Percentiles rank a stretch among this genome's conserved stretches.
Conservation (phyloP, 306 rosid genomes). For the Chamaecrista fasciculata region DNA sequence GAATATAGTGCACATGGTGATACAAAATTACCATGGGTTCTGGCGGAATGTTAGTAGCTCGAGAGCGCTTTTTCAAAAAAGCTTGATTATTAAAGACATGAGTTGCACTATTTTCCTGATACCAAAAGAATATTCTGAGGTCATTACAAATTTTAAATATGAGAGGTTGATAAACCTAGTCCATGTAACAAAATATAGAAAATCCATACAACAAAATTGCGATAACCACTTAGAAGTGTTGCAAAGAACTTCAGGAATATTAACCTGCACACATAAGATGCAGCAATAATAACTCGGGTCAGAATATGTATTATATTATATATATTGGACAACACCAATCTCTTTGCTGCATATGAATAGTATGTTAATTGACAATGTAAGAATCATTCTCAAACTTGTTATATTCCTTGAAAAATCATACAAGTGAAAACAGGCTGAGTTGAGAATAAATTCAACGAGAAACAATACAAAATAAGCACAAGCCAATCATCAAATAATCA, state of each 20-base stretch:
- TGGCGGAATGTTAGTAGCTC: slow-evolving; percentile 79
- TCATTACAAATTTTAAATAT: slow-evolving; percentile 1
- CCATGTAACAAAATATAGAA: slow-evolving; percentile 26
- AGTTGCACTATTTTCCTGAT: slow-evolving; percentile 74
- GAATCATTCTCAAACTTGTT: background rate
- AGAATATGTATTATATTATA: slow-evolving; percentile 24
- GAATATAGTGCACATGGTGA: background rate
- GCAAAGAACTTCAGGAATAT: slow-evolving; percentile 94
- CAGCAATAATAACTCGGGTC: slow-evolving; percentile 18
- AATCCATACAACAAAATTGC: slow-evolving; percentile 82
- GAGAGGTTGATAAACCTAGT: slow-evolving; percentile 29
- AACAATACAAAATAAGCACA: no score
- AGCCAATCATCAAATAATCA: slow-evolving; percentile 22
- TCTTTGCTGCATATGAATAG: slow-evolving; percentile 17
- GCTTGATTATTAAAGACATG: slow-evolving; percentile 87
- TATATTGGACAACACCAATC: slow-evolving; percentile 14
- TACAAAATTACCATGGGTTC: slow-evolving; percentile 76
- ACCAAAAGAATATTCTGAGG: slow-evolving; percentile 30
- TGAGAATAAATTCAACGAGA: slow-evolving; percentile 22
- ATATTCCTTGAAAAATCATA: background rate
- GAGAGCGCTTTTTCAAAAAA: slow-evolving; percentile 83
- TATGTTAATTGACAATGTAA: slow-evolving; percentile 8
- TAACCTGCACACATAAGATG: slow-evolving; percentile 68
- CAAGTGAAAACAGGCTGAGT: slow-evolving; percentile 14
- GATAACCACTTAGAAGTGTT: slow-evolving; percentile 90